Conservation (phyloP, 2,329 filamentous ascomycete species). For the Phialophora macrospora region DNA sequence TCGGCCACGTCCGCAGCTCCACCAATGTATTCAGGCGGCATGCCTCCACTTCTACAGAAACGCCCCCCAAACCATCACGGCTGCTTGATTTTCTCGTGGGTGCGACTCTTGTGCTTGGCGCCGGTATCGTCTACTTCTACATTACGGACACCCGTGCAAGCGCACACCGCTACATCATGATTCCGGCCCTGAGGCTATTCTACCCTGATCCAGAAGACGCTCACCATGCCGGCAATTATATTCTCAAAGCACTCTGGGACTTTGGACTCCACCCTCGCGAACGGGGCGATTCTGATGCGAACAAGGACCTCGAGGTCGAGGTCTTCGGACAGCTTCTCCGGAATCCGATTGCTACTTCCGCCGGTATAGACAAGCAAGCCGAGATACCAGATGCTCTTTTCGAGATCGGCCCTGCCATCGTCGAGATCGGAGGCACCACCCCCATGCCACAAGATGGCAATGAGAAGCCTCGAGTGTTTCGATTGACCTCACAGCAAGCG, state of each 20-base stretch:
- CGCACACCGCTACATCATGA: slow-evolving; percentile 69
- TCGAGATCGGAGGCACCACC: slow-evolving; percentile 91
- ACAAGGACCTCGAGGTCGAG: slow-evolving; percentile 61
- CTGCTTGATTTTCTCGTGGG: slow-evolving; percentile 59
- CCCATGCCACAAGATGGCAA: slow-evolving; percentile 88
- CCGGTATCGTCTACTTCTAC: slow-evolving; percentile 65
- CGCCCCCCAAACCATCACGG: slow-evolving; percentile 45
- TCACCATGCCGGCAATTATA: slow-evolving; percentile 76
- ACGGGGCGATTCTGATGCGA: slow-evolving; percentile 64
- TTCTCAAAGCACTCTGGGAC: slow-evolving; percentile 73
- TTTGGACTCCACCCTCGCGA: slow-evolving; percentile 83
- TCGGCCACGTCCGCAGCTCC: slow-evolving; percentile 7
- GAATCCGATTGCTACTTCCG: slow-evolving; percentile 94
- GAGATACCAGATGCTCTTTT: slow-evolving; percentile 86
- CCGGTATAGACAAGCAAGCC: slow-evolving; percentile 91
- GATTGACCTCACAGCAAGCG: slow-evolving; percentile 79
- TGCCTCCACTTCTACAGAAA: slow-evolving; percentile 32
- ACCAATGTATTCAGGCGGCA: slow-evolving; percentile 23
- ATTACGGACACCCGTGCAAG: slow-evolving; percentile 75
- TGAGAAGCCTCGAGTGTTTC: slow-evolving; percentile 83
- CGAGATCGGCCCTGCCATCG: slow-evolving; percentile 79
- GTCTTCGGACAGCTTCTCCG: slow-evolving; percentile 78
- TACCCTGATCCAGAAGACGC: slow-evolving; percentile 73
- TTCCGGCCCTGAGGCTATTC: slow-evolving; percentile 49
- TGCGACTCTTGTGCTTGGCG: slow-evolving; percentile 57